A percentile compares a stretch with the other conserved stretches of the same genome.
Evolutionary conservation across 345 rosid species (phyloP).

Genomic region (Eucalyptus albens): DNA sequence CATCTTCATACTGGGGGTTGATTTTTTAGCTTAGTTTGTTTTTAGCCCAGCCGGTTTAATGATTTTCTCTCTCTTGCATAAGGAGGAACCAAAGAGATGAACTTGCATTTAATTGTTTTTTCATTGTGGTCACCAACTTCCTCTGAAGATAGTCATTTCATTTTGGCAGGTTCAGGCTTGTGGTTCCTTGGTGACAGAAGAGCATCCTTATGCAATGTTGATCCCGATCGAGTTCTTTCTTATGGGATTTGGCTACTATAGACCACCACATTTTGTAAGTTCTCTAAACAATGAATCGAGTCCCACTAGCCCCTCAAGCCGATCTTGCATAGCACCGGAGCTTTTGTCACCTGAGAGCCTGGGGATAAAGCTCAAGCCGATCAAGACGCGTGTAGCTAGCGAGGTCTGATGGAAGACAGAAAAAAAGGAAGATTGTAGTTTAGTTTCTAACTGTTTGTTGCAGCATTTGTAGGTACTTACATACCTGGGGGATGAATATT

Average conservation of each 20-base stretch:
- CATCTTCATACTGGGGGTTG: background rate
- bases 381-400: constrained; percentile 30
- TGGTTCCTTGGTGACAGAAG: constrained; percentile 60
- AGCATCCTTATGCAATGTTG: constrained; percentile 54
- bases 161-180: constrained; percentile 43
- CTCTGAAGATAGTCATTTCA: background rate
- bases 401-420: background rate
- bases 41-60: background rate
- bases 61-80: background rate
- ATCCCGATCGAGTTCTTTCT: constrained; percentile 47
- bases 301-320: constrained; percentile 25
- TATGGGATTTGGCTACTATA: constrained; percentile 34
- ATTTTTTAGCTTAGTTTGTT: background rate
- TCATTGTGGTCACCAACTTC: background rate
- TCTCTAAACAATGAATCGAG: constrained; percentile 21
- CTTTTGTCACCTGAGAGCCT: constrained; percentile 51
- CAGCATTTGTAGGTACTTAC: background rate
- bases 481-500: background rate
- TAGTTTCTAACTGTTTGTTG: background rate
- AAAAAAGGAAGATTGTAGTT: background rate
- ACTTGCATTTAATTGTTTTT: background rate
- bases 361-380: constrained; percentile 60
- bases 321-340: constrained; percentile 34
- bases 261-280: constrained; percentile 11
- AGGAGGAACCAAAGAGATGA: background rate